These are phyloP conservation scores for Aspergillus ellipticus DNA, from an alignment of 495 filamentous ascomycete genomes.

Conservation along the genomic window DNA sequence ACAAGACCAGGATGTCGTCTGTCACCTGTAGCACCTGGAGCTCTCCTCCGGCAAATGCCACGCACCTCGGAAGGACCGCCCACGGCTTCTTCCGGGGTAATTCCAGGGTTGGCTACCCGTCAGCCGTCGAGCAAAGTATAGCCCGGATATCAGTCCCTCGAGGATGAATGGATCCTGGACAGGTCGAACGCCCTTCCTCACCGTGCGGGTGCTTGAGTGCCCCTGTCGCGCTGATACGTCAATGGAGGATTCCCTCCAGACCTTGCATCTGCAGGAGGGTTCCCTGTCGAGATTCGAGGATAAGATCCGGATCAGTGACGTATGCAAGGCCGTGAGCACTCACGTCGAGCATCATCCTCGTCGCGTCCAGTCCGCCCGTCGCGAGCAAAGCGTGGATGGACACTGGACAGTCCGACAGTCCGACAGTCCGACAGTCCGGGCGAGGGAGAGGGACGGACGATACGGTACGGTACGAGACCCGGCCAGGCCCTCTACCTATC, in stretches of 20 bases:
- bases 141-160: neutral
- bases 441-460: neutral
- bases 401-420: too few relatives aligned
- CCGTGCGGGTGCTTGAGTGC: neutral
- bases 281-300: conserved; percentile 1
- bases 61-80: neutral
- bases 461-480: neutral
- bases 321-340: neutral
- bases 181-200: neutral
- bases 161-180: neutral
- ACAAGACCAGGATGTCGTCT: neutral
- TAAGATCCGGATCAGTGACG: conserved; percentile 1
- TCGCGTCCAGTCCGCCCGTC: too few relatives aligned
- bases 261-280: conserved; percentile 1
- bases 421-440: too few relatives aligned
- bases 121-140: neutral
- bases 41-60: conserved; percentile 1
- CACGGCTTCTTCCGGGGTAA: neutral
- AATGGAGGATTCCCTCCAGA: neutral
- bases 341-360: neutral
- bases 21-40: too few relatives aligned
- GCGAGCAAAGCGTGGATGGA: too few relatives aligned
- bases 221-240: neutral
- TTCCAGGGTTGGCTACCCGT: neutral
- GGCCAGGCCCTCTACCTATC: conserved; percentile 1